phyloP scores from a whole-genome alignment of 2,329 filamentous ascomycete species.

The Aspergillus niger region DNA sequence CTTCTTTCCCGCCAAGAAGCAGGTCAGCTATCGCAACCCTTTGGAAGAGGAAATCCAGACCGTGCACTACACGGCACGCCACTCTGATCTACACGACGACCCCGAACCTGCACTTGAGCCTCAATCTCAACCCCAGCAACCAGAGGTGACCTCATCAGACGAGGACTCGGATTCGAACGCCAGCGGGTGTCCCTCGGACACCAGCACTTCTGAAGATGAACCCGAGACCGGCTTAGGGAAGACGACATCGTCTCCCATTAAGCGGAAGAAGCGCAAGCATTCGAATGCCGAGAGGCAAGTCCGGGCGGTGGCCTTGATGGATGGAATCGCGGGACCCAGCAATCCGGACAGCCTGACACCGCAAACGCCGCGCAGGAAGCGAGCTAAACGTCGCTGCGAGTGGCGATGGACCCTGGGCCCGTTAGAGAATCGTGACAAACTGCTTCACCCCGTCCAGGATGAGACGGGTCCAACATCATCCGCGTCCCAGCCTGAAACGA shows the following conservation, averaged over 20 bases:
- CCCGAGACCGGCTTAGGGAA: conserved; percentile 15
- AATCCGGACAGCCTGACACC: conserved; percentile 44
- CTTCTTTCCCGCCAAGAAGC: conserved; percentile 59
- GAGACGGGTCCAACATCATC: conserved; percentile 4
- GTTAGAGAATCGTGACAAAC: conserved; percentile 26
- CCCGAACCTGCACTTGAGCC: conserved; percentile 27
- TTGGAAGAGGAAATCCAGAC: conserved; percentile 63
- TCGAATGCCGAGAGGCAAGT: conserved; percentile 39
- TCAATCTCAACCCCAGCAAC: conserved; percentile 18
- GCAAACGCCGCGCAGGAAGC: conserved; percentile 56
- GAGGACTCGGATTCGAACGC: conserved; percentile 32
- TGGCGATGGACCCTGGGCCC: conserved; percentile 62
- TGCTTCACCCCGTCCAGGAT: conserved; percentile 3
- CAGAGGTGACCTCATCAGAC: conserved; percentile 23
- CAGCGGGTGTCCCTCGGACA: conserved; percentile 31
- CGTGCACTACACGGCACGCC: conserved; percentile 56
- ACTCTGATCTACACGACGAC: conserved; percentile 53
- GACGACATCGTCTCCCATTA: conserved; percentile 18
- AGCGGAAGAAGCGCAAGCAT: conserved; percentile 43
- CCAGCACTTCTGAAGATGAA: conserved; percentile 38
- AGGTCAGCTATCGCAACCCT: conserved; percentile 58
- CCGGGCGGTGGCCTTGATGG: conserved; percentile 42
- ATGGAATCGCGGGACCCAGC: conserved; percentile 48
- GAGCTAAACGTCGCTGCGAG: conserved; percentile 55
- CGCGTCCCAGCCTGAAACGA: conserved; percentile 6